These are phyloP conservation scores for Gentiana macrophylla DNA, from an alignment of 257 asterid genomes.

Conservation along the genomic window DNA sequence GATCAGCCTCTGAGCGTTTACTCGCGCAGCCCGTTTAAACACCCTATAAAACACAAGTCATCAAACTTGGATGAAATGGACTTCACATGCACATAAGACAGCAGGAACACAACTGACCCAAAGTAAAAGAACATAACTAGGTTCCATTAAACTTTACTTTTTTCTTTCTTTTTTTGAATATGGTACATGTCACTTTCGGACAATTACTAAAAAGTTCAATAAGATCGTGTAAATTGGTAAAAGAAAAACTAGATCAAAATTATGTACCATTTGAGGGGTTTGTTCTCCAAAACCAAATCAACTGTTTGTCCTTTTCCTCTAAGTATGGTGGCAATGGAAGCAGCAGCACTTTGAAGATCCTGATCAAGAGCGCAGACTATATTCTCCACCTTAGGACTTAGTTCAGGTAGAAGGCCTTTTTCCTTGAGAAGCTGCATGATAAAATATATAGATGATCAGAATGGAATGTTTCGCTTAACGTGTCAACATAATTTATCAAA, in stretches of 20 bases:
- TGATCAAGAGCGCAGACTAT: slow-evolving; percentile 79
- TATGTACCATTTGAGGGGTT: slow-evolving; percentile 80
- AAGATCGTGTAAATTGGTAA: not conserved
- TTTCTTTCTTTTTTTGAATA: too few species aligned
- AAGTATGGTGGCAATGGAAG: slow-evolving; percentile 64
- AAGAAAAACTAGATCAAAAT: not conserved
- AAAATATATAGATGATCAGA: not conserved
- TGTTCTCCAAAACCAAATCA: slow-evolving; percentile 84
- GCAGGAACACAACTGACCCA: not conserved
- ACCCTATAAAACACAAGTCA: slow-evolving; percentile 37
- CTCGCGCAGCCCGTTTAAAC: slow-evolving; percentile 68
- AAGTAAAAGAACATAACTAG: not conserved
- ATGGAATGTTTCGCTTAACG: not conserved
- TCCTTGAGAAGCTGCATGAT: slow-evolving; percentile 76
- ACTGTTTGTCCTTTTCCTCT: slow-evolving; percentile 78
- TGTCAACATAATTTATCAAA: not conserved
- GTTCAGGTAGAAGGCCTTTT: slow-evolving; percentile 72
- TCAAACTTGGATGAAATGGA: not conserved
- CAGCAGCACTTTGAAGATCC: slow-evolving; percentile 71
- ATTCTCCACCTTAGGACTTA: slow-evolving; percentile 53
- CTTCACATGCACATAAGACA: too few species aligned
- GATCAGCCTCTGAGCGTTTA: slow-evolving; percentile 70
- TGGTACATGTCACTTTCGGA: too few species aligned
- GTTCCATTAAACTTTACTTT: too few species aligned
- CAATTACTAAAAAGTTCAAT: not conserved